A percentile compares a stretch with the other conserved stretches of the same genome.
These are phyloP conservation scores for Russula abietina DNA, from an alignment of 768 basidiomycete genomes.

Conservation along the genomic window DNA sequence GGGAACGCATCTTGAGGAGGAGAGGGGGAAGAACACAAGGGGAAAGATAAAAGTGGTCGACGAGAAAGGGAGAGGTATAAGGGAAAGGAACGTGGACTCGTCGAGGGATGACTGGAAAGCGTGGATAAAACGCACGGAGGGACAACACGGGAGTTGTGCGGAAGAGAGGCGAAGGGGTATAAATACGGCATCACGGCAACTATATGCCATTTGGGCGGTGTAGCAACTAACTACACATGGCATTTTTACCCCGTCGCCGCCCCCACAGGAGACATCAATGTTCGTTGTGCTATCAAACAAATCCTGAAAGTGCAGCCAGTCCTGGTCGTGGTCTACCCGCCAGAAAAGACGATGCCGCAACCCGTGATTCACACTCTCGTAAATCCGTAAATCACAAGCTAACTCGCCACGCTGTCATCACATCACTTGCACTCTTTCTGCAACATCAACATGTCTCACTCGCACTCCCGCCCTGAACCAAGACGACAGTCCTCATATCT, in stretches of 20 bases:
- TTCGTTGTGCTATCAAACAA: not conserved
- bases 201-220: not conserved
- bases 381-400: constrained; percentile 1
- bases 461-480: constrained; percentile 10
- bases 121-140: not conserved
- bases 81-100: constrained; percentile 17
- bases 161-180: not conserved
- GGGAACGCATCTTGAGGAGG: constrained; percentile 37
- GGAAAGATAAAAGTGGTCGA: constrained; percentile 1
- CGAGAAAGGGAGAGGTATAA: not conserved
- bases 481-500: constrained; percentile 37
- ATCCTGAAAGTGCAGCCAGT: not conserved
- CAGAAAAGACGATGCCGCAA: not conserved
- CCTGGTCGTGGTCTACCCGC: not conserved
- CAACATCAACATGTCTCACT: not conserved
- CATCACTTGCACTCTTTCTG: not conserved
- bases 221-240: not conserved
- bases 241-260: not conserved
- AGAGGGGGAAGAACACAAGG: not conserved
- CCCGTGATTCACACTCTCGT: not conserved
- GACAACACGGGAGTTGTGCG: not conserved
- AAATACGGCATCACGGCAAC: constrained; percentile 4
- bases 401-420: not conserved
- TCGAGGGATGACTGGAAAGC: constrained; percentile 1
- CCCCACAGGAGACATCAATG: not conserved